Base-by-base conservation (phyloP, 140 eudicot genomes). In the Oenanthe javanica region DNA sequence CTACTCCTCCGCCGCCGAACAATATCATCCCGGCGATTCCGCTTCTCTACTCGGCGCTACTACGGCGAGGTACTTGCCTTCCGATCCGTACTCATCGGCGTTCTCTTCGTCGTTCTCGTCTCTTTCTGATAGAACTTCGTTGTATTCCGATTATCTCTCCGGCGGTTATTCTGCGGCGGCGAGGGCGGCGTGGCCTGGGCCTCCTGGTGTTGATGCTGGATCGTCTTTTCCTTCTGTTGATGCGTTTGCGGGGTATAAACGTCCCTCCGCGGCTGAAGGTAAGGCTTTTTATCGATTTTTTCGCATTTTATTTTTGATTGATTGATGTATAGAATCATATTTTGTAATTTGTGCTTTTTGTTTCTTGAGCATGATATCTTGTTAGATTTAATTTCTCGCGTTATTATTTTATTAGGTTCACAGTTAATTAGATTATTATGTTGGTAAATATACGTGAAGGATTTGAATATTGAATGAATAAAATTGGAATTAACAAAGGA, bases 221-320 rank as follows among this genome's bases (percentile, higher is more conserved):
- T 67, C 74, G 66, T 25, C 86, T 55, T 57, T 79, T 76, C 74
- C 61, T 27, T 77, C 84, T 36, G 84, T 84, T 10, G 78, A 84
- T 31, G 63, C 89, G 16, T 15, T 67, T 7, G 87, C 85, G 49
- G 83, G 91, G 25, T 82, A 80, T 71, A 92, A 92, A 85, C 94
- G 97, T 38, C 67, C 90, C 23, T 73, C 90, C 5, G 3, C 97
- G 6, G 5, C 97, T 49, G 97, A 90, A 85, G 84, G 97, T 92
- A 88, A 72, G 85, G 4, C 52, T 38, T 74, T 63, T 82, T 85
- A 70, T 88, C 72, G 25, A 25, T 78, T 54, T 19, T 46, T 82
- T 38, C 84, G 72, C 77, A 19, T 11, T 27, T 67, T 67, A 13
- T 67, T 25, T 55, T 54, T 12, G 36, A n/a, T 61, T 1, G 9